Evolutionary conservation across 2,329 filamentous ascomycete genomes (phyloP).

Genomic region (Tricladium varicosporioides): DNA sequence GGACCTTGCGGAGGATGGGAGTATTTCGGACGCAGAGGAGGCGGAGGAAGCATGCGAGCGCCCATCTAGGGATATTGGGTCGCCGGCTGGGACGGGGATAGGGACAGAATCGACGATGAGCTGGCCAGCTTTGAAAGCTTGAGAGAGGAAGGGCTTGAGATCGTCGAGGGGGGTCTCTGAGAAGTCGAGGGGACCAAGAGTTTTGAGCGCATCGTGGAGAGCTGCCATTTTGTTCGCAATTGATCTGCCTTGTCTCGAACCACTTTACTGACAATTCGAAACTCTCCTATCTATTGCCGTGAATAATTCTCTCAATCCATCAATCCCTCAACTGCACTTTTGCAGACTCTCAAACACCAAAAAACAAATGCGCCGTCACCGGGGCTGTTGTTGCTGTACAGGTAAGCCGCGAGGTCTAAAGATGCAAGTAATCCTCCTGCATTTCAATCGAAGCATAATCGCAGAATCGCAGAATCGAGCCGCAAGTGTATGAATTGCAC

Average conservation of each 20-base stretch:
- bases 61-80: slow-evolving; percentile 43
- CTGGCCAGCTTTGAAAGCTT: slow-evolving; percentile 66
- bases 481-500: too few relatives aligned
- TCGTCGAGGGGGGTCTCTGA: slow-evolving; percentile 44
- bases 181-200: slow-evolving; percentile 56
- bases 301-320: too few relatives aligned
- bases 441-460: background rate
- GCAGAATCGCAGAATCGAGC: background rate
- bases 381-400: too few relatives aligned
- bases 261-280: background rate
- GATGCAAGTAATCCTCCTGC: background rate
- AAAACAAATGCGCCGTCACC: background rate
- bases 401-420: too few relatives aligned
- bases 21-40: slow-evolving; percentile 49
- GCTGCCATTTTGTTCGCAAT: slow-evolving; percentile 44
- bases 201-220: slow-evolving; percentile 58
- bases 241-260: background rate
- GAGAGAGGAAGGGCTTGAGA: slow-evolving; percentile 51
- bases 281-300: too few relatives aligned
- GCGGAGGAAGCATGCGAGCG: slow-evolving; percentile 55
- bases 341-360: background rate
- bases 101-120: slow-evolving; percentile 77
- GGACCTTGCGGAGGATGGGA: slow-evolving; percentile 48
- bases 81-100: slow-evolving; percentile 45
- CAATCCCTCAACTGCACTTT: background rate